A percentile compares a stretch with the other conserved stretches of the same genome.
Evolutionary conservation across 345 rosid species (phyloP).

Genomic region (Aurinia saxatilis): DNA sequence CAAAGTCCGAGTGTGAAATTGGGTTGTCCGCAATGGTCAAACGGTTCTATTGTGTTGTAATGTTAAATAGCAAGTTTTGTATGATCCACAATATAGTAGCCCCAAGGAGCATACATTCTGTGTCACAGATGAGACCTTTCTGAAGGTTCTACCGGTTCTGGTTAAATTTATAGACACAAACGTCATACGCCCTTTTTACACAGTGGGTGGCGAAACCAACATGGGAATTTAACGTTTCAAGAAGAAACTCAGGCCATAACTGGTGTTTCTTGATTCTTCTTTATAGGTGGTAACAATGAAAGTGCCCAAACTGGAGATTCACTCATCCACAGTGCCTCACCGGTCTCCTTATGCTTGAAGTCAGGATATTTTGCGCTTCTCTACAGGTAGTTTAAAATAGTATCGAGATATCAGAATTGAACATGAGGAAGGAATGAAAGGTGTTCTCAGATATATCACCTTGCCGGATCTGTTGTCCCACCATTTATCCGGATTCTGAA

Average conservation of each 20-base stretch:
- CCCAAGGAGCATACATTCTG: too few relatives aligned
- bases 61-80: background rate
- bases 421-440: background rate
- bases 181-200: background rate
- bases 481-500: slow-evolving; percentile 61
- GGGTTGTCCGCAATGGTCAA: background rate
- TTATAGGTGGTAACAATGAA: slow-evolving; percentile 46
- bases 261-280: slow-evolving; percentile 18
- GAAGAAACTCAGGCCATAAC: slow-evolving; percentile 11
- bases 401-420: background rate
- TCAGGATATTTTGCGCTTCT: slow-evolving; percentile 39
- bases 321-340: slow-evolving; percentile 50
- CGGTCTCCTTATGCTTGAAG: slow-evolving; percentile 64
- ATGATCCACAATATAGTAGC: too few relatives aligned
- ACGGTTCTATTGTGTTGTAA: background rate
- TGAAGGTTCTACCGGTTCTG: background rate
- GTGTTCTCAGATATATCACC: too few relatives aligned
- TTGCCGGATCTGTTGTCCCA: slow-evolving; percentile 70
- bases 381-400: slow-evolving; percentile 7
- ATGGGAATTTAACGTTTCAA: background rate
- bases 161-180: background rate
- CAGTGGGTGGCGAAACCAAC: background rate
- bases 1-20: background rate
- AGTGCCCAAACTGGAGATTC: slow-evolving; percentile 52
- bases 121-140: background rate